A percentile compares a stretch with the other conserved stretches of the same genome.
These are phyloP conservation scores for Kodamaea fungicola DNA, from an alignment of 1,139 yeast species.

Conservation along the genomic window DNA sequence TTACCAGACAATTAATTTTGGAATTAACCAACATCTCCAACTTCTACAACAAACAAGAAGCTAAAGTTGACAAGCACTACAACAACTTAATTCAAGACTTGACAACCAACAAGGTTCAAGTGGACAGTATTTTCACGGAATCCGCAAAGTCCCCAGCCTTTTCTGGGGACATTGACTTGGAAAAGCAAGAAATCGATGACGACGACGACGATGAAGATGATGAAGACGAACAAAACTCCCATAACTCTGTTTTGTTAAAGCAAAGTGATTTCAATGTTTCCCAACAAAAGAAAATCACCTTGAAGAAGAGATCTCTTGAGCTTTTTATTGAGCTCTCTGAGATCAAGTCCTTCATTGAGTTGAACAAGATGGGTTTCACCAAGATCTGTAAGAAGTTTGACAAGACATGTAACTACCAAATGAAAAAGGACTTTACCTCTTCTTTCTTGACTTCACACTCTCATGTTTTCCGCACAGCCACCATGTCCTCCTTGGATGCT, in stretches of 20 bases:
- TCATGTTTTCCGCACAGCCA: slow-evolving; percentile 41
- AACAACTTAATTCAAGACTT: slow-evolving; percentile 42
- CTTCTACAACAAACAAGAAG: slow-evolving; percentile 52
- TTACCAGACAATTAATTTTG: slow-evolving; percentile 47
- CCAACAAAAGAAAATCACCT: slow-evolving; percentile 58
- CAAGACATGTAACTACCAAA: slow-evolving; percentile 64
- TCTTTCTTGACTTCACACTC: slow-evolving; percentile 43
- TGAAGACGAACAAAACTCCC: slow-evolving; percentile 34
- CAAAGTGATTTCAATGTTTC: slow-evolving; percentile 47
- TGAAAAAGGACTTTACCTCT: slow-evolving; percentile 52
- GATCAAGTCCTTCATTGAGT: slow-evolving; percentile 73
- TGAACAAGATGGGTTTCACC: slow-evolving; percentile 83
- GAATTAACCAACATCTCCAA: slow-evolving; percentile 55
- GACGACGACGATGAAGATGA: slow-evolving; percentile 42
- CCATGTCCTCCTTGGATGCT: slow-evolving; percentile 44
- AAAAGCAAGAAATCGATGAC: slow-evolving; percentile 25
- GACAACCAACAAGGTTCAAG: slow-evolving; percentile 25
- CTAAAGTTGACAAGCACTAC: slow-evolving; percentile 44
- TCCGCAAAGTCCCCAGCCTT: slow-evolving; percentile 30
- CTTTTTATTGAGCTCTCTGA: slow-evolving; percentile 78
- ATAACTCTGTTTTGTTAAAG: slow-evolving; percentile 37
- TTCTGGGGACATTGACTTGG: slow-evolving; percentile 22
- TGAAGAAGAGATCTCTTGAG: slow-evolving; percentile 63
- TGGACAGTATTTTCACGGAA: slow-evolving; percentile 29
- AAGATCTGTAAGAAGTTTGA: slow-evolving; percentile 90